Base-by-base conservation (phyloP, 306 rosid species). In the Prunus salicina region DNA sequence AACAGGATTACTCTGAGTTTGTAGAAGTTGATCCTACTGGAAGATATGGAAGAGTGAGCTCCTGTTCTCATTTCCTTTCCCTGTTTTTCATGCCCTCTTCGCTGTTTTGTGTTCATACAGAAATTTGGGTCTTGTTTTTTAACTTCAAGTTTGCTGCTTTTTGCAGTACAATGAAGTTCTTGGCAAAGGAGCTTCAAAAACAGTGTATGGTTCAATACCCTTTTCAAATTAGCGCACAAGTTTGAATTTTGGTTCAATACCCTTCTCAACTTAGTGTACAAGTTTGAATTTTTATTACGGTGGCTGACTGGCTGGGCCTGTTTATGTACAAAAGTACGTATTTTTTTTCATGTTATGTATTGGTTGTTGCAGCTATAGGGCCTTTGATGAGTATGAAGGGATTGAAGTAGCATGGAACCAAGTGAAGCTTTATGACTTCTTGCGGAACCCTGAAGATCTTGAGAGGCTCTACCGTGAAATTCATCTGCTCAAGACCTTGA, bases 351-450 rank as follows among this genome's bases (percentile, higher is more conserved):
- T 71, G 43, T 49, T 43, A 15, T 79, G 50, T 51, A 11, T 69
- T 79, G 74, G 64, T 68, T 82, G 49, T 71, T 86, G 81, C 85
- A 96, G 99, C 15, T 96, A 87, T 67, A 89, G 88, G 82, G 99
- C 90, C 73, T 96, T 96, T 81, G 98, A 96, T 81, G 99, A 96
- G 82, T 93, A 91, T 78, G 88, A 91, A 83, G 99, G 99, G 72
- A 91, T 89, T 86, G 99, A 96, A 88, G 99, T 96, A 38, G 99
- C 99, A 57, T 96, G 99, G 99, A 96, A 96, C 75, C 98, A 96
- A 82, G 99, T 96, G 82, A 96, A 89, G 83, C 91, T 96, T 49
- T 73, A 80, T 22, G 98, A 96, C 45, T 91, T 96, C 68, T 80
- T 91, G 77, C 86, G 81, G 81, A 89, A 84, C 53, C 91, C 99